Evolutionary conservation across 306 rosid genomes (phyloP).

Genomic region (Malus fusca): DNA sequence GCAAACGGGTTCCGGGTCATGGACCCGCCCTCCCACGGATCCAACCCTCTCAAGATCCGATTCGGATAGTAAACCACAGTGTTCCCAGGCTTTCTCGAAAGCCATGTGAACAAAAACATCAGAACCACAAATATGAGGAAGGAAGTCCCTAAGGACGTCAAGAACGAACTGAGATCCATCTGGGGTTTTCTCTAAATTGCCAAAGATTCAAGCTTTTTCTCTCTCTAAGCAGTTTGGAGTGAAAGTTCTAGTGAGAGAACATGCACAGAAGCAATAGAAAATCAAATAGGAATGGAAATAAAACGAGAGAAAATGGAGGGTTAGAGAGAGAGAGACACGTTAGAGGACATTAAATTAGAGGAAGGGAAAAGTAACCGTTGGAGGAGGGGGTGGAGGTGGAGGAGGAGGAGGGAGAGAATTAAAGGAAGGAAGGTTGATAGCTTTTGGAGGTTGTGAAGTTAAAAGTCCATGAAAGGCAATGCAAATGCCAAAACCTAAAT

Average conservation of each 20-base stretch:
- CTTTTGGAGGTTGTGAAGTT: neutral
- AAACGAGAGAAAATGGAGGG: neutral
- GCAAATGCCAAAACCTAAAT: neutral
- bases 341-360: neutral
- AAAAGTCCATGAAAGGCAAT: neutral
- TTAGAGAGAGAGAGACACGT: neutral
- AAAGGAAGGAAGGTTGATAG: neutral
- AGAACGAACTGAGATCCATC: conserved; percentile 78
- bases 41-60: conserved; percentile 70
- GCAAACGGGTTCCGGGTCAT: conserved; percentile 60
- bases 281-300: neutral
- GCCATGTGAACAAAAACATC: conserved; percentile 56
- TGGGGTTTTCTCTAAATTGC: conserved; percentile 13
- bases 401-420: neutral
- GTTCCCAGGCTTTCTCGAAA: conserved; percentile 62
- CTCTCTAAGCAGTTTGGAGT: neutral
- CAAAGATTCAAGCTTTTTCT: neutral
- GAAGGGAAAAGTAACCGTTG: conserved; percentile 19
- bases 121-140: conserved; percentile 59
- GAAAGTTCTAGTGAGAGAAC: neutral
- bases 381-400: neutral
- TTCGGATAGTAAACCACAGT: conserved; percentile 85
- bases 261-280: neutral
- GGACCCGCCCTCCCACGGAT: conserved; percentile 40
- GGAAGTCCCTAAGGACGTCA: conserved; percentile 85